Base-by-base conservation (phyloP, 2,329 filamentous ascomycete genomes). In the Dactylellina parvicollis region DNA sequence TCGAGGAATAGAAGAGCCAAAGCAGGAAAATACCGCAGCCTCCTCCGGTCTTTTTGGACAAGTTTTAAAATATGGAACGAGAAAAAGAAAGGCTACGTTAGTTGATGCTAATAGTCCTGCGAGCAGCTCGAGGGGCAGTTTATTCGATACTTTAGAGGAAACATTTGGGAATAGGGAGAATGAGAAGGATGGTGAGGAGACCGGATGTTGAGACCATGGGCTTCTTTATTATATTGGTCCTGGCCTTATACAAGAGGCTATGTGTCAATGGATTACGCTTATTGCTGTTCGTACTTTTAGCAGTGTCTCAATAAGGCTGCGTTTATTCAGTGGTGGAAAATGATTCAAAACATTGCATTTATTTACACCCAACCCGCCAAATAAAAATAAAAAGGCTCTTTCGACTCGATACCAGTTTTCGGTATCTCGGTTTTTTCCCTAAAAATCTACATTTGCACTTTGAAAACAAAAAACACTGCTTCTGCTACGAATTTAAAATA, bases 311-410 rank as follows among this genome's bases (percentile, higher is more conserved):
- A n/a, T n/a, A n/a, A n/a, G n/a, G n/a, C n/a, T n/a, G n/a, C n/a
- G n/a, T n/a, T n/a, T n/a, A n/a, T n/a, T n/a, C n/a, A n/a, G n/a
- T n/a, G n/a, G n/a, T n/a, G n/a, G n/a, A n/a, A 28, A 49, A 7
- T 22, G 3, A 18, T 22, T 64, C n/a, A n/a, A 47, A 34, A 36
- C 24, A 52, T 62, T 40, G 18, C 22, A 46, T 52, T 64, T 65
- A 72, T 72, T 52, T 64, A 72, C 67, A 57, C 50, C 54, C 22
- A 44, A 64, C 26, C 65, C 56, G 26, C 34, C 56, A 50, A 49
- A 38, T n/a, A n/a, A n/a, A n/a, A n/a, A n/a, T n/a, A n/a, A n/a
- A n/a, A n/a, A n/a, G n/a, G n/a, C 18, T 47, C 20, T 54, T 64
- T 40, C 38, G 59, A 56, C 44, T 30, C 26, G 20, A 34, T 34